phyloP scores from a whole-genome alignment of 108 stramenopile species.

The Fragilaria radians region DNA sequence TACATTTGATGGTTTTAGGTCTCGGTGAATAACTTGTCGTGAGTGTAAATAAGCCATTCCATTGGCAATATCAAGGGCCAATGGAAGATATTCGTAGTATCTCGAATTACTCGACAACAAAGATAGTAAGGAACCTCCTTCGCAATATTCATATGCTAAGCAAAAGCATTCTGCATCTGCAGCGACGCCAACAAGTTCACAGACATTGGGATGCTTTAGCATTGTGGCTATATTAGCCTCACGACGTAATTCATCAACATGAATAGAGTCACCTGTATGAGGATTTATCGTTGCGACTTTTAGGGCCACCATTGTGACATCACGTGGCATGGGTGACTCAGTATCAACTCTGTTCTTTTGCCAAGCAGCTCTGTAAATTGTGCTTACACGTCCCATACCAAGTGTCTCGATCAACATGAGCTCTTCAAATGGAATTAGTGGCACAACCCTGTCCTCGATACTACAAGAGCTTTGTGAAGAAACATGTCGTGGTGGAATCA shows the following conservation, averaged over 20 bases:
- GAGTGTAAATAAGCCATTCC: constrained; percentile 37
- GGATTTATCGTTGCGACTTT: constrained; percentile 26
- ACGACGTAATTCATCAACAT: constrained; percentile 23
- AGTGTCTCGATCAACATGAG: constrained; percentile 37
- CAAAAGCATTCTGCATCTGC: constrained; percentile 20
- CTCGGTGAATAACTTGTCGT: constrained; percentile 34
- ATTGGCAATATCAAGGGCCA: constrained; percentile 36
- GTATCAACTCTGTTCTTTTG: background rate
- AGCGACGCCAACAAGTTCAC: constrained; percentile 20
- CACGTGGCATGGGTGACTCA: background rate
- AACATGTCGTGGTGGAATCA: background rate
- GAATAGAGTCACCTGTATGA: constrained; percentile 10
- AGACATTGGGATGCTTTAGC: constrained; percentile 33
- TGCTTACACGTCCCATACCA: constrained; percentile 28
- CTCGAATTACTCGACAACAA: constrained; percentile 18
- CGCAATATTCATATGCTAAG: constrained; percentile 35
- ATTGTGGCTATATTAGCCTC: constrained; percentile 29
- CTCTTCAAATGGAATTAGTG: constrained; percentile 32
- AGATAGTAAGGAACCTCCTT: constrained; percentile 25
- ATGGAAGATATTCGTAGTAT: constrained; percentile 35
- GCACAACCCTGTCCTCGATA: constrained; percentile 6
- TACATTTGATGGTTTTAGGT: constrained; percentile 41
- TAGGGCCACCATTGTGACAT: constrained; percentile 21
- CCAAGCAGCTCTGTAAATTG: constrained; percentile 33
- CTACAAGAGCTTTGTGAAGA: background rate